phyloP scores from a whole-genome alignment of 2,329 filamentous ascomycete genomes.

The Nigrospora sphaerica region DNA sequence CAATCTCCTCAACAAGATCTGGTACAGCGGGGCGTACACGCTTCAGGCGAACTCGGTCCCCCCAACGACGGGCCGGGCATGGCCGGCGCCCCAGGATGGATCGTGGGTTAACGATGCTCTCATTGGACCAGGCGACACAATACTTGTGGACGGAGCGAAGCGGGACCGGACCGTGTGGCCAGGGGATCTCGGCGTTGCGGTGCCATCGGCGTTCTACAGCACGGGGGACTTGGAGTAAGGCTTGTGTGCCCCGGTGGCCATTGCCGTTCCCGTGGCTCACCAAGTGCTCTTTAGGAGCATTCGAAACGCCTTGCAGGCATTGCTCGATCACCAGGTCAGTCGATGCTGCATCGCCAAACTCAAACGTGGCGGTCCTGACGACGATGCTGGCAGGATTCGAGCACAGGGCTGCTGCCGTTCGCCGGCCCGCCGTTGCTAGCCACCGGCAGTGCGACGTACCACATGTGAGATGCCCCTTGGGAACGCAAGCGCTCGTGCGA shows the following conservation, averaged over 20 bases:
- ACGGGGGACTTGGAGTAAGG: conserved; percentile 32
- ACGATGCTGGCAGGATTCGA: conserved; percentile 3
- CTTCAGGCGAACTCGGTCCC: conserved; percentile 28
- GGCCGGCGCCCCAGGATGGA: conserved; percentile 16
- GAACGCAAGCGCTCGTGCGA: neutral
- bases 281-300: conserved; percentile 24
- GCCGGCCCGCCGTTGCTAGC: conserved; percentile 16
- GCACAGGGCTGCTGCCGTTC: conserved; percentile 16
- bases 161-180: conserved; percentile 50
- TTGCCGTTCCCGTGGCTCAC: conserved; percentile 5
- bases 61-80: conserved; percentile 16
- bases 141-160: conserved; percentile 41
- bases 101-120: conserved; percentile 22
- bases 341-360: neutral
- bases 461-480: conserved; percentile 16
- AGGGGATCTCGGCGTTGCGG: conserved; percentile 48
- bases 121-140: conserved; percentile 20
- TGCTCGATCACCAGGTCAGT: conserved; percentile 26
- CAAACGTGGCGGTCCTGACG: neutral
- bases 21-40: conserved; percentile 49
- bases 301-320: conserved; percentile 32
- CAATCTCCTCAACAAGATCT: conserved; percentile 44
- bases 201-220: conserved; percentile 42
- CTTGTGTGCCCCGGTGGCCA: neutral
- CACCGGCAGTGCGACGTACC: conserved; percentile 18